These are phyloP conservation scores for Thelephora ganbajun DNA, from an alignment of 768 basidiomycete species.

Conservation along the genomic window DNA sequence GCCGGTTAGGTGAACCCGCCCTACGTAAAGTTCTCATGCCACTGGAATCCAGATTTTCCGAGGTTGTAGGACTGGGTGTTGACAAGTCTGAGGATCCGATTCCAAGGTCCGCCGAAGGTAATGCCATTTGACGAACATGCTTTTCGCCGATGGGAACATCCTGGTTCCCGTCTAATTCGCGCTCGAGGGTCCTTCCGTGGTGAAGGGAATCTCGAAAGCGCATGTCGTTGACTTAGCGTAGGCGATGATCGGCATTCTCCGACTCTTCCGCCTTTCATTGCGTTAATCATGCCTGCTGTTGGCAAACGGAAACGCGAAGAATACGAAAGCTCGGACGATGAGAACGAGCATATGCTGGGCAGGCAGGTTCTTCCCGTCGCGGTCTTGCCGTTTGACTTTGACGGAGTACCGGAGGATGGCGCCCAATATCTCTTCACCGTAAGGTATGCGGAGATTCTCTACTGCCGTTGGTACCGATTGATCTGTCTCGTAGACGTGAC, in stretches of 20 bases:
- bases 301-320: conserved; percentile 45
- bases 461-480: conserved; percentile 1
- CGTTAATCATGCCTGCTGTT: conserved; percentile 6
- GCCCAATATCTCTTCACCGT: conserved; percentile 74
- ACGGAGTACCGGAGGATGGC: conserved; percentile 54
- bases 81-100: too few species aligned
- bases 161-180: too few species aligned
- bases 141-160: too few species aligned
- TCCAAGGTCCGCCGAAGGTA: too few species aligned
- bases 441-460: conserved; percentile 30
- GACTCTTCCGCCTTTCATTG: not conserved
- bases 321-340: conserved; percentile 38
- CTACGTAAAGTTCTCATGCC: too few species aligned
- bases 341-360: conserved; percentile 48
- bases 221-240: too few species aligned
- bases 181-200: too few species aligned
- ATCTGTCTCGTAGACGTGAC: conserved; percentile 40
- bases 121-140: too few species aligned
- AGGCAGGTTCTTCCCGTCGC: conserved; percentile 74
- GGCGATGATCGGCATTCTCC: not conserved
- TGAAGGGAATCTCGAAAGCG: too few species aligned
- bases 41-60: too few species aligned
- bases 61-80: too few species aligned
- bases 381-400: conserved; percentile 54
- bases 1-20: too few species aligned